Percentiles rank a stretch among this genome's conserved stretches.
Conservation (phyloP, 176 grass and related monocot species). For the Avena insularis region DNA sequence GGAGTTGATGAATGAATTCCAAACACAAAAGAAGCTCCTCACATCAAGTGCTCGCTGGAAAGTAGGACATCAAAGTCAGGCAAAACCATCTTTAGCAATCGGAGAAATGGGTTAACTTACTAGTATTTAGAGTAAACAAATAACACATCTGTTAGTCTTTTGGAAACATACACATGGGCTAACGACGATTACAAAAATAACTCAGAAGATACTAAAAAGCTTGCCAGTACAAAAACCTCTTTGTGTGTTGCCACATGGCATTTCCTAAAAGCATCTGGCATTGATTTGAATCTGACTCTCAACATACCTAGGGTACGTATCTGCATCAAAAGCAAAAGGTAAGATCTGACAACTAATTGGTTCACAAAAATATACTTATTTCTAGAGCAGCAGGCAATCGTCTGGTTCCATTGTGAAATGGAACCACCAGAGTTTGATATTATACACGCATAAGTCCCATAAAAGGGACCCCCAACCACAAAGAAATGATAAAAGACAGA, state of each 20-base stretch:
- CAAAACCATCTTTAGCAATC: conserved; percentile 11
- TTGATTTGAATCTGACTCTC: conserved; percentile 72
- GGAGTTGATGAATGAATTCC: conserved; percentile 78
- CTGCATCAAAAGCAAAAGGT: conserved; percentile 51
- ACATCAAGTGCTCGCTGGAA: conserved; percentile 51
- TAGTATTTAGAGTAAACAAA: conserved; percentile 28
- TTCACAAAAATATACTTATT: conserved; percentile 2
- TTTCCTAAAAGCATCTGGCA: conserved; percentile 65
- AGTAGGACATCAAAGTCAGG: conserved; percentile 17
- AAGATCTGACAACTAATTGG: conserved; percentile 18
- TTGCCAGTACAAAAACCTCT: conserved; percentile 52
- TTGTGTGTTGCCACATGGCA: conserved; percentile 31
- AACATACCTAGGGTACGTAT: conserved; percentile 79
- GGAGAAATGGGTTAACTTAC: conserved; percentile 4
- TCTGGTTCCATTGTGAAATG: not conserved
- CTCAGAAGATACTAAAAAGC: conserved; percentile 5
- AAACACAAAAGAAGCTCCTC: conserved; percentile 66
- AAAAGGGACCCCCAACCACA: not conserved
- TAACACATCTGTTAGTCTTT: conserved; percentile 3
- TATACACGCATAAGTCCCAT: not conserved
- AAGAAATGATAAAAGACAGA: not conserved
- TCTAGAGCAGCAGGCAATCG: not conserved
- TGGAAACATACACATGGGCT: not conserved
- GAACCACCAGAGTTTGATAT: conserved; percentile 2
- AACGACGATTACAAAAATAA: conserved; percentile 7